A percentile compares a stretch with the other conserved stretches of the same genome.
Conservation (phyloP, 1,139 yeast species). For the Hyphopichia buzzinii region DNA sequence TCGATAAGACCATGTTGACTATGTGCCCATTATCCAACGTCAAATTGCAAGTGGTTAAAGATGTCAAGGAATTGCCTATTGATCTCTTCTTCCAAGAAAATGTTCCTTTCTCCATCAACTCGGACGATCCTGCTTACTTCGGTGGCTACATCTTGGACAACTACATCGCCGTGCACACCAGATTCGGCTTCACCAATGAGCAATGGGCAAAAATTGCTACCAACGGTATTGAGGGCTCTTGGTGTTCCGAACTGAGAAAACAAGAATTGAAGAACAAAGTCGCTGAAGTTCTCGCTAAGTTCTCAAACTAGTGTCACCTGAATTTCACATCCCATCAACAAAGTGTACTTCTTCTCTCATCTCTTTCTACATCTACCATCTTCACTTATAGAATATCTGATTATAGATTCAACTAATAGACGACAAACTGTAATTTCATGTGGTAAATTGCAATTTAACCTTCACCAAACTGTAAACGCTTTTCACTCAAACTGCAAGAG, state of each 20-base stretch:
- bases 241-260: conserved; percentile 58
- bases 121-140: conserved; percentile 86
- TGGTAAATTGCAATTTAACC: too few species aligned
- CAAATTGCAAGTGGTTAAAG: conserved; percentile 68
- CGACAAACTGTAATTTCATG: too few species aligned
- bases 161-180: conserved; percentile 60
- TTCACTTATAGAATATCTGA: too few species aligned
- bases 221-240: conserved; percentile 67
- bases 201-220: conserved; percentile 60
- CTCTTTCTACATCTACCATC: too few species aligned
- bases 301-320: too few species aligned
- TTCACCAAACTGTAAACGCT: too few species aligned
- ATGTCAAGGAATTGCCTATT: conserved; percentile 65
- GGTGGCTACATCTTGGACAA: conserved; percentile 81
- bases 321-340: too few species aligned
- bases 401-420: too few species aligned
- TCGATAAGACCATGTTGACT: conserved; percentile 54
- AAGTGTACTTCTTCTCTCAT: too few species aligned
- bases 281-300: conserved; percentile 47
- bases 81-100: conserved; percentile 53
- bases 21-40: conserved; percentile 78
- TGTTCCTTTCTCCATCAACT: conserved; percentile 74
- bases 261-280: conserved; percentile 41
- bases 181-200: conserved; percentile 55
- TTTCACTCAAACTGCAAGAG: too few species aligned